phyloP scores from a whole-genome alignment of 306 rosid species.

The Comarum palustre region DNA sequence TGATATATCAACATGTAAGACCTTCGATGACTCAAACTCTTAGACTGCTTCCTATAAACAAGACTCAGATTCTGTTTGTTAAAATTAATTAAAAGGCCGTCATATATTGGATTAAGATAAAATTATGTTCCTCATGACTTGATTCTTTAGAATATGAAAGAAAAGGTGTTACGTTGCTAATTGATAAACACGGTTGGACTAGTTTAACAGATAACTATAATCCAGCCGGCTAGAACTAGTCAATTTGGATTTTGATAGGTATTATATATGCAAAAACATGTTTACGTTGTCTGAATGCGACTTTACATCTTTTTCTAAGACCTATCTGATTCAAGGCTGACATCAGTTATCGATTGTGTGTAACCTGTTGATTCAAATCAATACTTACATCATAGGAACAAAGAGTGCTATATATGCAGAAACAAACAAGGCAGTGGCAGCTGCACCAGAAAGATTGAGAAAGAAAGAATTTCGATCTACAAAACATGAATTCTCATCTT shows the following conservation, averaged over 20 bases:
- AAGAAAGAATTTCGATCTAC: background rate
- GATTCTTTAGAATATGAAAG: too few relatives aligned
- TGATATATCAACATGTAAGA: too few relatives aligned
- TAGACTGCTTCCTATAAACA: too few relatives aligned
- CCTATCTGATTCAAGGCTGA: background rate
- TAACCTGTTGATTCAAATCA: background rate
- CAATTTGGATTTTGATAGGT: background rate
- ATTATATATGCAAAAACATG: too few relatives aligned
- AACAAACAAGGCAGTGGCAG: background rate
- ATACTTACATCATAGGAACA: background rate
- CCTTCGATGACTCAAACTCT: too few relatives aligned
- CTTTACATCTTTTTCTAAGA: background rate
- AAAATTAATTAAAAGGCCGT: too few relatives aligned
- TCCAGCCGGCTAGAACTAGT: background rate
- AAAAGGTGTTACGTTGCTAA: too few relatives aligned
- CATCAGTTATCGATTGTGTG: background rate
- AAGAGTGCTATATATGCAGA: background rate
- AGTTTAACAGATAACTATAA: background rate
- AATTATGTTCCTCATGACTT: too few relatives aligned
- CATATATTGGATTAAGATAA: too few relatives aligned
- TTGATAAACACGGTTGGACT: too few relatives aligned
- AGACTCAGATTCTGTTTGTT: too few relatives aligned
- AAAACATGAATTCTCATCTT: background rate
- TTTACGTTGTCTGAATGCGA: background rate
- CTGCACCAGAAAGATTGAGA: background rate